Base-by-base conservation (phyloP, 2,329 filamentous ascomycete species). In the Acephala macrosclerotiorum region DNA sequence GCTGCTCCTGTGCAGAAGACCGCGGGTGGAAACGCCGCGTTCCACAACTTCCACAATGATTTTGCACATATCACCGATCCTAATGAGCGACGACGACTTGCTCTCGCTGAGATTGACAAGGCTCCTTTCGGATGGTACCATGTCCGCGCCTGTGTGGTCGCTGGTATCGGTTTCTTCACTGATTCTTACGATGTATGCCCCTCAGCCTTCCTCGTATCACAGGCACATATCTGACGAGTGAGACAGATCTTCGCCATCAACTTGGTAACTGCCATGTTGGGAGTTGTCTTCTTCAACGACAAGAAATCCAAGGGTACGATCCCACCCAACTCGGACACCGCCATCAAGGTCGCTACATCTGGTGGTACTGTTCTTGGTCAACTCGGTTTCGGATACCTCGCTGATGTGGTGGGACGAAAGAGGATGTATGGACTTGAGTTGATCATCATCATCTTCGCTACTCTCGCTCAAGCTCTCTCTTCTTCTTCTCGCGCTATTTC, bases 151-250 rank as follows among this genome's bases (percentile, higher is more conserved):
- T 86, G 92, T 61, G 80, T 92, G 9, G 92, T 95, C 26, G 92
- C 92, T 35, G 92, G 93, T 73, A 90, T 95, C 68, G 93, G 92
- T 72, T 96, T 96, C 87, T 96, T 96, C 80, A 95, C 92, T 18
- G 93, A 95, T 76, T 91, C 91, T 45, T 95, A 94, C 79, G 89
- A 91, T 75, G 92, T 94, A 80, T 96, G 96, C 78, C 22, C 57
- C 16, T 18, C 29, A n/a, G n/a, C 6, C 16, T n/a, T 6, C 35
- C 3, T 9, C 29, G 29, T 2, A 29, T 29, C 9, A 6, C 76
- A 85, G 85, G 56, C 77, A 78, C 63, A 75, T 45, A 18, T 35
- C 64, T 69, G 42, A 70, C 60, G 33, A 72, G 16, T 57, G 20
- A n/a, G n/a, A n/a, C 51, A 75, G 78, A 71, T 74, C 67, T 76